These are phyloP conservation scores for Phytophthora tentaculata DNA, from an alignment of 352 stramenopile species.

Conservation along the genomic window DNA sequence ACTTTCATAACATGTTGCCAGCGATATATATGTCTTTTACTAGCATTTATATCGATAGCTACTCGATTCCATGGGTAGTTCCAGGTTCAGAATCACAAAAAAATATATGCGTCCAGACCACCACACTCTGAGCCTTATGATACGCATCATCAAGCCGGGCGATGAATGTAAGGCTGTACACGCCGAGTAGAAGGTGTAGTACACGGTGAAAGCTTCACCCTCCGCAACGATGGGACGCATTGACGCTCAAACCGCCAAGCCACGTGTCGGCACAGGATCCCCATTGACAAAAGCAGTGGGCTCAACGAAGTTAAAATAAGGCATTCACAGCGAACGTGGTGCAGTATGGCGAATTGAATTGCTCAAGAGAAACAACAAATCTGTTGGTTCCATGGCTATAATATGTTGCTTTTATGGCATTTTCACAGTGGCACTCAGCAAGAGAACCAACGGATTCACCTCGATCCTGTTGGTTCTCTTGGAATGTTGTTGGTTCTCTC, in stretches of 20 bases:
- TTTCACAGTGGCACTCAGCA: background rate
- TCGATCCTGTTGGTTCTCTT: conserved; percentile 31
- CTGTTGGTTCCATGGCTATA: conserved; percentile 15
- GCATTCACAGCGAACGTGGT: no score
- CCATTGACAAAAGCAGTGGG: background rate
- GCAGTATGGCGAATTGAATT: background rate
- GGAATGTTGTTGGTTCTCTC: conserved; percentile 34
- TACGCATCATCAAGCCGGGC: conserved; percentile 10
- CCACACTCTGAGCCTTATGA: background rate
- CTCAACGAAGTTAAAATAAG: no score
- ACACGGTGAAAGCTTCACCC: conserved; percentile 1
- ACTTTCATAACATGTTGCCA: background rate
- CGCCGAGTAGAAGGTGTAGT: background rate
- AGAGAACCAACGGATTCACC: conserved; percentile 32
- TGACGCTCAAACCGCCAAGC: conserved; percentile 9
- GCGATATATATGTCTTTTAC: background rate
- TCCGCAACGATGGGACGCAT: conserved; percentile 8
- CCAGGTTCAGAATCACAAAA: background rate
- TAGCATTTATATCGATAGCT: background rate
- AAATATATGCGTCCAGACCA: background rate
- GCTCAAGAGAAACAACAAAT: conserved; percentile 18
- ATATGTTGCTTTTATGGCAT: conserved; percentile 28
- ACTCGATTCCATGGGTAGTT: background rate
- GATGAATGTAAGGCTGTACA: no score
- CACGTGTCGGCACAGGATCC: background rate